Base-by-base conservation (phyloP, 176 grass and related monocot species). In the Carex pumila region DNA sequence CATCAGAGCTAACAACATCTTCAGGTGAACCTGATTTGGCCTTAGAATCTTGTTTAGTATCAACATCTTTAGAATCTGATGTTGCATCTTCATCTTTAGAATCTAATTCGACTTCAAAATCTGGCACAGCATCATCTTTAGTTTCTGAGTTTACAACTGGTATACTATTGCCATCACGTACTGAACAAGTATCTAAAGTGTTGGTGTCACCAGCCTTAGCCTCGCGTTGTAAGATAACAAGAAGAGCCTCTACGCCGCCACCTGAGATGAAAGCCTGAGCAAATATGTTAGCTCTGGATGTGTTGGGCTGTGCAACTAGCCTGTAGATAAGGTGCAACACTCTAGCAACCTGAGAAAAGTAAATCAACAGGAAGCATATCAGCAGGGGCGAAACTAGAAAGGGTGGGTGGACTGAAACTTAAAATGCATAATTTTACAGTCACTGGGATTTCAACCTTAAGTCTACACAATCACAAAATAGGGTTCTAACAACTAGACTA, bases 321-420 rank as follows among this genome's bases (percentile, higher is more conserved):
- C 95, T 98, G 82, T 93, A 98, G 64, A 98, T 87, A 77, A 98
- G 93, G 83, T 95, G 95, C 85, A 98, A 87, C 60, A 98, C 91
- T 88, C 95, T 91, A 79, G 92, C 92, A 87, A 98, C 95, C 95
- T 98, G 89, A 63, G 82, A 90, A 90, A 87, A 88, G 41, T n/a
- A 86, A 66, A 69, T 83, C 56, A 30, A 55, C 36, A 11, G 18
- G 21, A 34, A 49, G 21, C 60, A 65, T 41, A 80, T 86, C 8
- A 41, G 19, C 37, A 39, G 37, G 37, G 37, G 37, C 5, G 37
- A 39, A 39, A 39, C 37, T 39, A 39, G 37, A 39, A 39, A 39
- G 32, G 32, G 32, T 34, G 37, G 37, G 37, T 4, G 37, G 4
- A 0, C 37, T 39, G 37, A 39, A 39, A 39, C 37, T 39, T 39